Base-by-base conservation (phyloP, 192 early-diverging fungal genomes). In the Coemansia sp. region DNA sequence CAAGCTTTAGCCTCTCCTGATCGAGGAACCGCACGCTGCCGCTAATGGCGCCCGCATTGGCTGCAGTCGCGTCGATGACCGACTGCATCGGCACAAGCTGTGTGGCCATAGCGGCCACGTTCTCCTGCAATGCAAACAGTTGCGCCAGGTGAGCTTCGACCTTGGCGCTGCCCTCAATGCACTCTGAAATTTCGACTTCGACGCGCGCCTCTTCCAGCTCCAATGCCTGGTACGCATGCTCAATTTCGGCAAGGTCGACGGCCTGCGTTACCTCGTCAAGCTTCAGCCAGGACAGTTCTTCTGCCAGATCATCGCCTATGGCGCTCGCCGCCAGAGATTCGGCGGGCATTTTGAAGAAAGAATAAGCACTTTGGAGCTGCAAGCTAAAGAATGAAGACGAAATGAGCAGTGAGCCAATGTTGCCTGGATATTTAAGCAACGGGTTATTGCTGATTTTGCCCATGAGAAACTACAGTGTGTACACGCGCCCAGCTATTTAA, bases 11-110 rank as follows among this genome's bases (percentile, higher is more conserved):
- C 61, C 90, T 82, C 54, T 93, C 90, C 47, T 83, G 70, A 68
- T 96, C 93, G 28, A 96, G 62, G 54, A 86, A 82, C 20, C 93
- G 73, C 42, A 96, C 91, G 61, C 89, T 89, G 17, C 79, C 86
- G 58, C 88, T 90, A 48, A 96, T 93, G 6, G 78, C 80, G 30
- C 90, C 90, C 0, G 93, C 92, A 52, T 90, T 77, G 8, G 66
- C 60, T 0, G 90, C 74, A 0, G 74, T 70, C 5, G 62, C 48
- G 21, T 77, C 67, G 23, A 77, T 64, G 10, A 39, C 58, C 3
- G 49, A 21, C 47, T 65, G 73, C 25, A 57, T 58, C 2, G 73
- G 73, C 9, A 22, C 50, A n/a, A 75, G 50, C 12, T 28, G 34
- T 22, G 47, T 49, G 3, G 35, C 17, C n/a, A 65, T 38, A 15